phyloP scores from a whole-genome alignment of 148 eudicot genomes.

The Beta vulgaris region DNA sequence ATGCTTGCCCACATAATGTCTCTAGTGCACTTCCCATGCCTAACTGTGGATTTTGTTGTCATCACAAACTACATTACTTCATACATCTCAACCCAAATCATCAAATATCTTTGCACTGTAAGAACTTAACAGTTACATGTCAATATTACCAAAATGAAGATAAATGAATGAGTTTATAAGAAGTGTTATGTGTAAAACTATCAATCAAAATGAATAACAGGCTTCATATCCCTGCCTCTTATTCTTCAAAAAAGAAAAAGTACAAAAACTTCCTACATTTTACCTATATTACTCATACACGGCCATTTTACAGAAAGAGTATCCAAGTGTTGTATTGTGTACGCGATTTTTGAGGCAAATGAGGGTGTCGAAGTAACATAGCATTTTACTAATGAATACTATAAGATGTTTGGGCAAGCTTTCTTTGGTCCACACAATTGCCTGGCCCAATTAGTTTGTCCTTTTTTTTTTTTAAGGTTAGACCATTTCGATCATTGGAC shows the following conservation, averaged over 20 bases:
- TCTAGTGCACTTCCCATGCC: conserved; percentile 98
- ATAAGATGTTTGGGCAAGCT: background rate
- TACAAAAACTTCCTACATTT: background rate
- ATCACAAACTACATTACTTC: background rate
- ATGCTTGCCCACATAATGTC: conserved; percentile 94
- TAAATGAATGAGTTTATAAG: too few relatives aligned
- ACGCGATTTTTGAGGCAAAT: too few relatives aligned
- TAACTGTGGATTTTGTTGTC: conserved; percentile 43
- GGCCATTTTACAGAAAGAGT: too few relatives aligned
- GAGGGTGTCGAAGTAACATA: too few relatives aligned
- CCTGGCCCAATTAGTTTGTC: background rate
- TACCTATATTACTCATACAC: background rate
- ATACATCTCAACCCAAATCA: background rate
- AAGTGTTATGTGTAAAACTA: too few relatives aligned
- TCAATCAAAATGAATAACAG: too few relatives aligned
- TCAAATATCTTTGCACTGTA: background rate
- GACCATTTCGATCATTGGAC: too few relatives aligned
- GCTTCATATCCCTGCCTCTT: background rate
- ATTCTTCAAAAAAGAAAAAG: background rate
- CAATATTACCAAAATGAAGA: background rate
- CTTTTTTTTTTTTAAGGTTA: too few relatives aligned
- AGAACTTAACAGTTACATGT: background rate
- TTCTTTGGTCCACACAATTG: background rate
- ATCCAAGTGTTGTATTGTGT: too few relatives aligned
- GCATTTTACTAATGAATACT: too few relatives aligned